Conservation (phyloP, 2,329 filamentous ascomycete genomes). For the Fusarium sp. region DNA sequence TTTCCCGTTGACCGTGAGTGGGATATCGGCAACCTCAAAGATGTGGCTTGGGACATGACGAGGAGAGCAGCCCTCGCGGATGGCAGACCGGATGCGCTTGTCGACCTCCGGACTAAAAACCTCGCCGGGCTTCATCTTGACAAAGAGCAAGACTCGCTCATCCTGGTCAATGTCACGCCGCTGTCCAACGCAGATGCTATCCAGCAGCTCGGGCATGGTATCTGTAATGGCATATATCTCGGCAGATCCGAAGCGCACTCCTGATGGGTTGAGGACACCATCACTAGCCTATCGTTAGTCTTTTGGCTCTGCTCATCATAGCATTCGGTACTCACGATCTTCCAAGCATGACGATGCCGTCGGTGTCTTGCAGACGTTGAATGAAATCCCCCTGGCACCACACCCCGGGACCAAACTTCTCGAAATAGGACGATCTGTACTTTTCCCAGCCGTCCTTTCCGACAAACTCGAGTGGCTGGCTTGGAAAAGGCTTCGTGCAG, state of each 20-base stretch:
- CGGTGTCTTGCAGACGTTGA: not conserved
- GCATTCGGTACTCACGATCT: constrained; percentile 14
- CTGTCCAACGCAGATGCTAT: constrained; percentile 24
- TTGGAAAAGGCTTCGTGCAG: not conserved
- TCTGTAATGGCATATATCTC: constrained; percentile 22
- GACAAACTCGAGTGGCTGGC: not conserved
- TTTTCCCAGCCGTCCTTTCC: not conserved
- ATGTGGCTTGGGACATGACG: constrained; percentile 22
- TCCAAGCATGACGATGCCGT: constrained; percentile 12
- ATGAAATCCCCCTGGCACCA: constrained; percentile 30
- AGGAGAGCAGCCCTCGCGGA: not conserved
- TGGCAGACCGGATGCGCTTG: not conserved
- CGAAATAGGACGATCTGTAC: constrained; percentile 23
- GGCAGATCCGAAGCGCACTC: constrained; percentile 22
- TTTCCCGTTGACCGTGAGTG: constrained; percentile 28
- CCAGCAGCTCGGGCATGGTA: not conserved
- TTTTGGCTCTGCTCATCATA: not conserved
- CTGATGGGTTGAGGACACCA: constrained; percentile 29
- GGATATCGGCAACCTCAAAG: constrained; percentile 26
- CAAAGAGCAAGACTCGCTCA: not conserved
- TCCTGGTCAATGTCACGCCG: not conserved
- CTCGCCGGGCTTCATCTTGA: not conserved
- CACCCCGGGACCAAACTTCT: constrained; percentile 7
- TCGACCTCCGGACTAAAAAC: not conserved
- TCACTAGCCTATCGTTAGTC: not conserved